Percentiles rank a stretch among this genome's conserved stretches.
phyloP scores from a whole-genome alignment of 176 grass and related monocot genomes.

The Ensete glaucum region DNA sequence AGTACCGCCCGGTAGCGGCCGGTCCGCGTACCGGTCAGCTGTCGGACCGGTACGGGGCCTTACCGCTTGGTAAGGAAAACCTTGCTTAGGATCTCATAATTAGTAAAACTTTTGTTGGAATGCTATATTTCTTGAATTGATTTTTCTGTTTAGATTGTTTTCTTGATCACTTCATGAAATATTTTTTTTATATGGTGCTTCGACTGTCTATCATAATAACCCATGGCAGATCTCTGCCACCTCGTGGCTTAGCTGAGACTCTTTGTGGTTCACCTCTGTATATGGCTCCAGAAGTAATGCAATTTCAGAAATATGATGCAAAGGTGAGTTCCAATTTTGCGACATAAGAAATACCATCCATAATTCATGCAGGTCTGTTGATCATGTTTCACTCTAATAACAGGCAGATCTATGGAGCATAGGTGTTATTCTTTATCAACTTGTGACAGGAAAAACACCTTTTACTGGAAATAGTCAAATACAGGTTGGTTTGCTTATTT shows the following conservation, averaged over 20 bases:
- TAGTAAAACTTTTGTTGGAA: not conserved
- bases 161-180: not conserved
- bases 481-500: constrained; percentile 43
- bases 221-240: constrained; percentile 27
- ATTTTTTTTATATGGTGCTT: not conserved
- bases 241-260: constrained; percentile 69
- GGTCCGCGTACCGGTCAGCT: too few relatives aligned
- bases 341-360: constrained; percentile 10
- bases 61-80: too few relatives aligned
- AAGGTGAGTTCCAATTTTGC: constrained; percentile 43
- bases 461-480: constrained; percentile 82
- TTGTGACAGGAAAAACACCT: constrained; percentile 81
- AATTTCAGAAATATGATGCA: constrained; percentile 92
- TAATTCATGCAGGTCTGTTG: constrained; percentile 23
- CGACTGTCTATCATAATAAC: not conserved
- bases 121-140: not conserved
- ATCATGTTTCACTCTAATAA: constrained; percentile 30
- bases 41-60: too few relatives aligned
- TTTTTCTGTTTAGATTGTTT: not conserved
- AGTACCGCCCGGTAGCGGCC: too few relatives aligned
- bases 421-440: constrained; percentile 96
- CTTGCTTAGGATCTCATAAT: not conserved
- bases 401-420: constrained; percentile 99
- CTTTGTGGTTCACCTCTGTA: constrained; percentile 98
- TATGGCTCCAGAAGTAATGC: constrained; percentile 99